Base-by-base conservation (phyloP, 176 grass and related monocot species). In the Zoysia pacifica region DNA sequence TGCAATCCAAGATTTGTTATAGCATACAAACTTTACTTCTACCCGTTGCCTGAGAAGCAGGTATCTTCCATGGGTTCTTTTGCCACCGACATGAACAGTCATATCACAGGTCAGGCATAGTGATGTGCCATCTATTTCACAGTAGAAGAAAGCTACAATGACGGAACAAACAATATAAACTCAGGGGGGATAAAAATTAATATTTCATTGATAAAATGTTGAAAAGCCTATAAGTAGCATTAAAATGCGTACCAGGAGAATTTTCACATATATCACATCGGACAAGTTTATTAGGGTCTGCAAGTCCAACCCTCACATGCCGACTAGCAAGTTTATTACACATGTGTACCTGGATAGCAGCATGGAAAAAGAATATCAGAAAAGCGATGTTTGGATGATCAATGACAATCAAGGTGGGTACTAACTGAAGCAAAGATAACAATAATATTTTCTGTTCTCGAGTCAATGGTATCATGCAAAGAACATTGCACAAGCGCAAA, bases 291-390 rank as follows among this genome's bases (percentile, higher is more conserved):
- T 88, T 93, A 40, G 96, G 90, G 63, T 93, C 86, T 7, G 93
- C 93, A 91, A 99, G 90, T 15, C 96, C 96, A 88, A 99, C 96
- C 91, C 96, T 94, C 67, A 99, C 90, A 86, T 99, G 96, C 51
- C 96, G 90, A 78, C 83, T 95, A 81, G 96, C 96, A 84, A 99
- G 96, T 81, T 99, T 99, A 84, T 99, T 99, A 75, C 96, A 99
- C 96, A 95, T 95, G 68, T 99, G 96, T 19, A 99, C 96, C 96
- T 99, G 86, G 47, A 89, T 79, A 43, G 63, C 14, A 75, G 19
- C 56, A 74, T 81, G 61, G 65, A 73, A 8, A 48, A 45, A 62
- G 9, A 11, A 82, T 66, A 16, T 51, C 16, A 84, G 19, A 79
- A 66, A 63, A 13, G 2, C 9, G 51, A 8, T 6, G 69, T 68